Base-by-base conservation (phyloP, 73 alveolate species). In the Blepharisma stoltei region DNA sequence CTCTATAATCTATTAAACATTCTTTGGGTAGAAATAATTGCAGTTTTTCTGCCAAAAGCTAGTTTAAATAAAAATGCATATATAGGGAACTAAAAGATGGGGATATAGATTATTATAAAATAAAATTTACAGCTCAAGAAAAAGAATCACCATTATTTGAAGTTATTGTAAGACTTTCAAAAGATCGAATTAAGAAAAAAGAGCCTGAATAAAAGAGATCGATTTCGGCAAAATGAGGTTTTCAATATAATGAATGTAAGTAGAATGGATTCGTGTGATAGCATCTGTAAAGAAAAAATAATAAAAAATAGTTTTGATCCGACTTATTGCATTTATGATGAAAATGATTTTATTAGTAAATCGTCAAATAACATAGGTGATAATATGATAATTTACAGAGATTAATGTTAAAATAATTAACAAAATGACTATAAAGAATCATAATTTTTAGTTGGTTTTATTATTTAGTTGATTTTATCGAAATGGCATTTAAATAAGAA, bases 321-420 rank as follows among this genome's bases (percentile, higher is more conserved):
- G 32, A 69, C n/a, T 11, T 44, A 9, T 69, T 69, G 79, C 38
- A 46, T 69, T 38, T 69, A 80, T 69, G 43, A 69, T 14, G 73
- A 60, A 3, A 3, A 32, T 32, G 41, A 32, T 32, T 32, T 32
- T 32, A 1, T 1, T 32, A 32, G 3, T 1, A 32, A 32, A 32
- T 32, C 41, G 3, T 0, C 41, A 32, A 32, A 32, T 32, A 32
- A 3, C 41, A 32, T 3, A 32, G 3, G 41, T 32, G 41, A 32
- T 32, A 32, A 32, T 32, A 32, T n/a, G n/a, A n/a, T n/a, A n/a
- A n/a, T n/a, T n/a, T n/a, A n/a, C n/a, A n/a, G n/a, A n/a, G n/a
- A n/a, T n/a, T n/a, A n/a, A n/a, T n/a, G n/a, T n/a, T n/a, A n/a
- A n/a, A n/a, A n/a, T n/a, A n/a, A n/a, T n/a, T n/a, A n/a, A n/a